A percentile compares a stretch with the other conserved stretches of the same genome.
phyloP scores from a whole-genome alignment of 176 grass and related monocot species.

The Phyllostachys edulis region DNA sequence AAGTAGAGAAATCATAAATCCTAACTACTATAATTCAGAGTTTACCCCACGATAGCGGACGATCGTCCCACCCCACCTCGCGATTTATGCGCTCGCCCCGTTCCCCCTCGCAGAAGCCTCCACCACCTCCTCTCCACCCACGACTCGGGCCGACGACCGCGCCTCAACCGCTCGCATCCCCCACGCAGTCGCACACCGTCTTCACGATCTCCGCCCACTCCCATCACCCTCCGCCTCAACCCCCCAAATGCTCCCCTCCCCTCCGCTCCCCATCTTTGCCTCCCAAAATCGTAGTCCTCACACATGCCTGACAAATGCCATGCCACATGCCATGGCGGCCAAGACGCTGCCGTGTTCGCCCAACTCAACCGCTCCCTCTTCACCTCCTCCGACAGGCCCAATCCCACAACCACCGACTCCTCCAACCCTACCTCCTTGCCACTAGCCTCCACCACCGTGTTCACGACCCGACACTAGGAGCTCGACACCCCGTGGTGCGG shows the following conservation, averaged over 20 bases:
- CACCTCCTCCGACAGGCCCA: slow-evolving; percentile 11
- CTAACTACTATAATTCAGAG: too few species aligned
- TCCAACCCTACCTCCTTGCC: neutral
- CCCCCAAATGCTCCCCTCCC: slow-evolving; percentile 41
- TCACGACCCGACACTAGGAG: slow-evolving; percentile 79
- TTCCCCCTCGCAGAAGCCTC: too few species aligned
- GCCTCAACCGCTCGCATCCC: slow-evolving; percentile 8
- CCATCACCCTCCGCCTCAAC: slow-evolving; percentile 27
- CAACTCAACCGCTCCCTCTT: slow-evolving; percentile 80
- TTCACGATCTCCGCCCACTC: neutral
- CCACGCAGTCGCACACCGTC: neutral
- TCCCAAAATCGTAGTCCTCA: slow-evolving; percentile 46
- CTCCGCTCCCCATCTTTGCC: slow-evolving; percentile 25
- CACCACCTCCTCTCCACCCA: too few species aligned
- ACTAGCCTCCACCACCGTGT: slow-evolving; percentile 16
- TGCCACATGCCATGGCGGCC: slow-evolving; percentile 24
- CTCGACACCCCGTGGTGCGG: slow-evolving; percentile 51
- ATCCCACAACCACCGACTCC: neutral
- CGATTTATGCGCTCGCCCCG: too few species aligned
- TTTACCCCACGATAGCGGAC: too few species aligned
- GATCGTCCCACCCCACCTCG: too few species aligned
- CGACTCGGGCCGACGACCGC: slow-evolving; percentile 23
- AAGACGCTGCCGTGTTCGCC: slow-evolving; percentile 36
- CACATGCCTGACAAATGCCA: too few species aligned
- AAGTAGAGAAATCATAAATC: too few species aligned